Conservation (phyloP, 352 stramenopile species). For the Phytophthora gonapodyides region DNA sequence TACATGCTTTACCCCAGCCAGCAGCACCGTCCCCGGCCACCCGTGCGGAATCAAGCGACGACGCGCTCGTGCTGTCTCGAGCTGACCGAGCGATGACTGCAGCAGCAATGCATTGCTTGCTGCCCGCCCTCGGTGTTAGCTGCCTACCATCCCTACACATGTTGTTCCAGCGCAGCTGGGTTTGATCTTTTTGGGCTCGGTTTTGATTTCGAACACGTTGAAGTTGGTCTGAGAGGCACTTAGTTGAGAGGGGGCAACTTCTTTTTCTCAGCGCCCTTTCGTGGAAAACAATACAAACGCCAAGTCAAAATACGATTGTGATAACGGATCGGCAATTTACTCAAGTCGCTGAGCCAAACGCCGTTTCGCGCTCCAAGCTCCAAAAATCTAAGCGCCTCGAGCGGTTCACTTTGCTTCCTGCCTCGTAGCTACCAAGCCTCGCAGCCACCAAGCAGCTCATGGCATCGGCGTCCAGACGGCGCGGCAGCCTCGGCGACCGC, state of each 20-base stretch:
- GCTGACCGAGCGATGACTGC: slow-evolving; percentile 3
- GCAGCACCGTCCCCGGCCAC: background rate
- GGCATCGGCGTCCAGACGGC: slow-evolving; percentile 29
- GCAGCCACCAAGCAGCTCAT: slow-evolving; percentile 10
- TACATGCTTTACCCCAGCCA: background rate
- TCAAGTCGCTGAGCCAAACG: slow-evolving; percentile 11
- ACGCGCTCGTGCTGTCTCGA: slow-evolving; percentile 5
- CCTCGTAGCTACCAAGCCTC: background rate
- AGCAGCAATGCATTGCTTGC: slow-evolving; percentile 2
- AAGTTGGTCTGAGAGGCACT: slow-evolving; percentile 29
- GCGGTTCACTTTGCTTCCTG: background rate
- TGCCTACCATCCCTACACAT: slow-evolving; percentile 15
- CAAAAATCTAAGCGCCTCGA: slow-evolving; percentile 12
- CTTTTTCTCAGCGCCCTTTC: slow-evolving; percentile 22
- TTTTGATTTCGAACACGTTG: no score
- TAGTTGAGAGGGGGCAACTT: slow-evolving; percentile 7
- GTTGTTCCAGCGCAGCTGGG: slow-evolving; percentile 36
- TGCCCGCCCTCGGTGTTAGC: slow-evolving; percentile 7
- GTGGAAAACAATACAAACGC: slow-evolving; percentile 12
- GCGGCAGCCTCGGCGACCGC: slow-evolving; percentile 30
- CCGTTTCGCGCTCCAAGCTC: slow-evolving; percentile 16
- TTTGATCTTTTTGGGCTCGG: no score
- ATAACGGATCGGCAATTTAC: slow-evolving; percentile 34
- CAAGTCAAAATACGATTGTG: slow-evolving; percentile 4
- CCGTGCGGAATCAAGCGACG: slow-evolving; percentile 6